A percentile compares a stretch with the other conserved stretches of the same genome.
phyloP scores from a whole-genome alignment of 352 stramenopile species.

The Ophiocytium majus region DNA sequence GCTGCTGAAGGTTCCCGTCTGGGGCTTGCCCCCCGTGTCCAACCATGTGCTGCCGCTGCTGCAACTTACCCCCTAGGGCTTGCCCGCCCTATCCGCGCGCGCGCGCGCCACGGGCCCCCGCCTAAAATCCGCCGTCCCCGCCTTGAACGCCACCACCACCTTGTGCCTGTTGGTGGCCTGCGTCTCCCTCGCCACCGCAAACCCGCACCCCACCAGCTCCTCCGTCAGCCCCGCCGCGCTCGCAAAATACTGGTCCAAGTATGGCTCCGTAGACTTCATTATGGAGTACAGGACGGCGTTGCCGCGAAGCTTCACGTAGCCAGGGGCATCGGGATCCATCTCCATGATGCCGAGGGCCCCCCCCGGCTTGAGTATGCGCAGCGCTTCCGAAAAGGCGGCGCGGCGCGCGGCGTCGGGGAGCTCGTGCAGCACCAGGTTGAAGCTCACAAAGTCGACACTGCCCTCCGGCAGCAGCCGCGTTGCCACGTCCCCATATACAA shows the following conservation, averaged over 20 bases:
- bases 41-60: too few relatives aligned
- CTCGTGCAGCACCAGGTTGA: slow-evolving; percentile 47
- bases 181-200: slow-evolving; percentile 42
- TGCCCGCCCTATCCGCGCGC: too few relatives aligned
- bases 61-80: too few relatives aligned
- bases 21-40: too few relatives aligned
- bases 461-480: slow-evolving; percentile 25
- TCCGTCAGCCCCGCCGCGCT: slow-evolving; percentile 18
- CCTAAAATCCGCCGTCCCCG: slow-evolving; percentile 34
- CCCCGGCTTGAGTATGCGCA: slow-evolving; percentile 40
- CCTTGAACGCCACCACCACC: slow-evolving; percentile 36
- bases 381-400: slow-evolving; percentile 29
- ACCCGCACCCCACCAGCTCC: slow-evolving; percentile 42
- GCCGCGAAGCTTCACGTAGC: slow-evolving; percentile 44
- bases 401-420: slow-evolving; percentile 8
- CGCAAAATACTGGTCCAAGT: slow-evolving; percentile 49
- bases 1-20: too few relatives aligned
- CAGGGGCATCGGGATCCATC: slow-evolving; percentile 44
- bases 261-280: slow-evolving; percentile 48
- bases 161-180: slow-evolving; percentile 35
- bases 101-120: too few relatives aligned
- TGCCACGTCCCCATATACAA: slow-evolving; percentile 33
- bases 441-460: slow-evolving; percentile 27
- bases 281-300: slow-evolving; percentile 47
- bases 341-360: slow-evolving; percentile 44